A percentile compares a stretch with the other conserved stretches of the same genome.
Conservation (phyloP, 2,329 filamentous ascomycete genomes). For the Aspergillus jensenii region DNA sequence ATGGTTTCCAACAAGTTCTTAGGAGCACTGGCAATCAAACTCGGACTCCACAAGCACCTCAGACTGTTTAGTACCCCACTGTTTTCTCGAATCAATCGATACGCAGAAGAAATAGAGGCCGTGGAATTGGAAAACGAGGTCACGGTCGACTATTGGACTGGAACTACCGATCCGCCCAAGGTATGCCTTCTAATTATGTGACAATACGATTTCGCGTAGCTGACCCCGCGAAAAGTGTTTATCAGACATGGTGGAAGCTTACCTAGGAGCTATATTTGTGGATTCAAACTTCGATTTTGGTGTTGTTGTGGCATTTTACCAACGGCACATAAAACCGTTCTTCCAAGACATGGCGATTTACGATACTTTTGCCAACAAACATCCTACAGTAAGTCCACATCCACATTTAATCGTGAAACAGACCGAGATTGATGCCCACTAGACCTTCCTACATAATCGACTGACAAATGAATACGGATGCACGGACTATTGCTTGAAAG, state of each 20-base stretch:
- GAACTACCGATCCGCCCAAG: slow-evolving; percentile 45
- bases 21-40: slow-evolving; percentile 73
- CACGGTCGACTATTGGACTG: slow-evolving; percentile 44
- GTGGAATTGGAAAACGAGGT: slow-evolving; percentile 31
- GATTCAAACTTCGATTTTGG: slow-evolving; percentile 78
- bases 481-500: slow-evolving; percentile 52
- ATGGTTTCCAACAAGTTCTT: slow-evolving; percentile 98
- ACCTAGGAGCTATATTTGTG: slow-evolving; percentile 86
- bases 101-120: slow-evolving; percentile 40
- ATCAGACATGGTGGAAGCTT: slow-evolving; percentile 85
- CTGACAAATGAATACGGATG: slow-evolving; percentile 68
- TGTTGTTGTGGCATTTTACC: slow-evolving; percentile 75
- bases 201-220: background rate
- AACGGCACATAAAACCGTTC: slow-evolving; percentile 69
- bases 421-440: slow-evolving; percentile 4
- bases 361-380: slow-evolving; percentile 81
- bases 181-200: slow-evolving; percentile 19
- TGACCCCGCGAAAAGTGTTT: slow-evolving; percentile 51
- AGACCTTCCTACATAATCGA: slow-evolving; percentile 66
- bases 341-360: slow-evolving; percentile 86
- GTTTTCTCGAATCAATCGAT: slow-evolving; percentile 50
- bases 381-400: slow-evolving; percentile 61
- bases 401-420: background rate
- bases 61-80: slow-evolving; percentile 44
- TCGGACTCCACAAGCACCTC: slow-evolving; percentile 76